Percentiles rank a stretch among this genome's conserved stretches.
phyloP scores from a whole-genome alignment of 805 yeast genomes.

The Ogataea sp. region DNA sequence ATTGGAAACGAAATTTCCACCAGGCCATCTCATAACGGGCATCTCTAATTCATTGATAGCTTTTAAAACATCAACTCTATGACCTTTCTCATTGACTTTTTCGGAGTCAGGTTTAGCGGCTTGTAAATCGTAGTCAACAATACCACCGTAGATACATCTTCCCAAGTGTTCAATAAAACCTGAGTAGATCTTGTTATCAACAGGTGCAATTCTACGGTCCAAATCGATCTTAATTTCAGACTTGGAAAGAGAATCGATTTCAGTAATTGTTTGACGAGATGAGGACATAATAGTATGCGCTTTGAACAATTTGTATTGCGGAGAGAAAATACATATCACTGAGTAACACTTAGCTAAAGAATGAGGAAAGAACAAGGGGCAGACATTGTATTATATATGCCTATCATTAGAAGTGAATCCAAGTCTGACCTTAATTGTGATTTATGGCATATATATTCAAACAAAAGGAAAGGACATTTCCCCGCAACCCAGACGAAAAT shows the following conservation, averaged over 20 bases:
- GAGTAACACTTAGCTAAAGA: too few relatives aligned
- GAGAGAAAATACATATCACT: too few relatives aligned
- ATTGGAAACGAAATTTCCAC: conserved; percentile 27
- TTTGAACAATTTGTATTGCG: too few relatives aligned
- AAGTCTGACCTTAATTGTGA: too few relatives aligned
- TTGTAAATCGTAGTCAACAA: conserved; percentile 24
- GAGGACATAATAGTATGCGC: conserved; percentile 10
- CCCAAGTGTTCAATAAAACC: conserved; percentile 29
- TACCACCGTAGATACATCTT: conserved; percentile 27
- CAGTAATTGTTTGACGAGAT: conserved; percentile 12
- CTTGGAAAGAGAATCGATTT: conserved; percentile 6
- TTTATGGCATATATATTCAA: too few relatives aligned
- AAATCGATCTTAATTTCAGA: conserved; percentile 21
- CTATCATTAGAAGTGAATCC: too few relatives aligned
- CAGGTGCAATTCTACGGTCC: conserved; percentile 15
- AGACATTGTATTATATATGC: too few relatives aligned
- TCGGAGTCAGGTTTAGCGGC: conserved; percentile 5
- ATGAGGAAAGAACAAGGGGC: too few relatives aligned
- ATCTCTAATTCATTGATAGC: conserved; percentile 24
- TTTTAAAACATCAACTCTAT: conserved; percentile 21
- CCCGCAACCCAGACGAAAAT: too few relatives aligned
- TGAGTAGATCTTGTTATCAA: conserved; percentile 23
- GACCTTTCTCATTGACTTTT: conserved; percentile 17
- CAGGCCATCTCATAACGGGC: conserved; percentile 29
- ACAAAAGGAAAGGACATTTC: too few relatives aligned